Evolutionary conservation across 202 grass and related monocot genomes (phyloP).

Genomic region (Zoysia matrella): DNA sequence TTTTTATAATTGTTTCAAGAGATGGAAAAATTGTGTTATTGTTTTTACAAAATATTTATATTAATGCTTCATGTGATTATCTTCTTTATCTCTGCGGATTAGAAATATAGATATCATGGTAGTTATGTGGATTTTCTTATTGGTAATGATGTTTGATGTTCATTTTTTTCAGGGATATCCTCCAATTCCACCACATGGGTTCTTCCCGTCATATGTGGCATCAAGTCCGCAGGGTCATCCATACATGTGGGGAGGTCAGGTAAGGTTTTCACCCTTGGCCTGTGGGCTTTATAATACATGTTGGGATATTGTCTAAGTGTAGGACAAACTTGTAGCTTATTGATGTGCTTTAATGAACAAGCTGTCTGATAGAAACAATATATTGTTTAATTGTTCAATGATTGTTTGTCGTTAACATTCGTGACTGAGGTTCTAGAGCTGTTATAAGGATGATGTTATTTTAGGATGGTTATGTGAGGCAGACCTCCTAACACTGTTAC

Average conservation of each 20-base stretch:
- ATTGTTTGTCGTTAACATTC: not conserved
- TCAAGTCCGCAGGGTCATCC: slow-evolving; percentile 90
- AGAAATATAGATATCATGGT: not conserved
- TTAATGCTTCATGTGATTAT: not conserved
- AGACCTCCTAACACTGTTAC: too few relatives aligned
- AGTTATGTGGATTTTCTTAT: not conserved
- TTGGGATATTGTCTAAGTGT: too few relatives aligned
- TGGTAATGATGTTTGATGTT: slow-evolving; percentile 23
- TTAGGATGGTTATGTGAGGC: not conserved
- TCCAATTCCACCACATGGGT: slow-evolving; percentile 89
- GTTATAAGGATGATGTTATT: not conserved
- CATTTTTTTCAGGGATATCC: slow-evolving; percentile 69
- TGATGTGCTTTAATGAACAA: not conserved
- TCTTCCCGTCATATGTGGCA: slow-evolving; percentile 69
- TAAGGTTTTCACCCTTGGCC: slow-evolving; percentile 38
- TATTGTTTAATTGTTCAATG: not conserved
- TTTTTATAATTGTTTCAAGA: not conserved
- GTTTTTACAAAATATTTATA: too few relatives aligned
- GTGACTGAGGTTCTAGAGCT: too few relatives aligned
- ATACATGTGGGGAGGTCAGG: slow-evolving; percentile 98
- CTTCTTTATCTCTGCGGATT: not conserved
- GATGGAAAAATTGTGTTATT: not conserved
- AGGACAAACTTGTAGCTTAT: slow-evolving; percentile 8
- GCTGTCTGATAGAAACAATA: slow-evolving; percentile 8
- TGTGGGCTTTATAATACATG: too few relatives aligned